phyloP scores from a whole-genome alignment of 352 stramenopile species.

The Phytophthora hybrid region DNA sequence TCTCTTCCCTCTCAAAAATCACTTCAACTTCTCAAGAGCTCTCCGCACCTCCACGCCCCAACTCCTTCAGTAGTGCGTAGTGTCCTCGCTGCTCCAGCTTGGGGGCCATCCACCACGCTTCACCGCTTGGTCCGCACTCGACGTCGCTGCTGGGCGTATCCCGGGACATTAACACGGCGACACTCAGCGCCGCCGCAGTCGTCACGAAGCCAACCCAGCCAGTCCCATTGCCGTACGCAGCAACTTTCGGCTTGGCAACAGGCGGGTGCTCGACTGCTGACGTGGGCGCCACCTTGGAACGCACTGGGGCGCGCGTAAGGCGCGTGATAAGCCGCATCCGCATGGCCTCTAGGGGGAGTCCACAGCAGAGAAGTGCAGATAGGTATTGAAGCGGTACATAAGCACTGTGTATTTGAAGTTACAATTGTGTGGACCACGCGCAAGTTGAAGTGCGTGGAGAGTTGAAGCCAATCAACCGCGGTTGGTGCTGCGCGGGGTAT shows the following conservation, averaged over 20 bases:
- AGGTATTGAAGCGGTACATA: not conserved
- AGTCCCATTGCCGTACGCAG: constrained; percentile 32
- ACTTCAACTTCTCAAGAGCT: not conserved
- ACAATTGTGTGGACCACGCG: too few species aligned
- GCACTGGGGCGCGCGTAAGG: constrained; percentile 17
- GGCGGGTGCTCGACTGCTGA: not conserved
- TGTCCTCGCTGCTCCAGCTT: constrained; percentile 42
- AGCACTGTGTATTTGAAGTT: too few species aligned
- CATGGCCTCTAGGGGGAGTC: constrained; percentile 6
- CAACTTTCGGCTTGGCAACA: constrained; percentile 7
- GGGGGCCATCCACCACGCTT: constrained; percentile 8
- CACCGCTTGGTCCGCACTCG: constrained; percentile 33
- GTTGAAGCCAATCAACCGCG: constrained; percentile 22
- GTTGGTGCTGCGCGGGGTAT: constrained; percentile 37
- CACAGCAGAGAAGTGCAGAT: not conserved
- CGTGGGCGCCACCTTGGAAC: constrained; percentile 21
- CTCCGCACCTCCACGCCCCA: constrained; percentile 61
- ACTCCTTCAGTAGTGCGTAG: constrained; percentile 70
- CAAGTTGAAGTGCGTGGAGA: constrained; percentile 1
- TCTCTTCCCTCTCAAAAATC: not conserved
- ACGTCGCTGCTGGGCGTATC: constrained; percentile 24
- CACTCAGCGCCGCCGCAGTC: constrained; percentile 24
- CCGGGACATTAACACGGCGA: constrained; percentile 19
- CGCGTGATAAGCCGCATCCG: constrained; percentile 30
- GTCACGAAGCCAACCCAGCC: constrained; percentile 34